Conservation (phyloP, 768 basidiomycete species). For the Collybia mongolica region DNA sequence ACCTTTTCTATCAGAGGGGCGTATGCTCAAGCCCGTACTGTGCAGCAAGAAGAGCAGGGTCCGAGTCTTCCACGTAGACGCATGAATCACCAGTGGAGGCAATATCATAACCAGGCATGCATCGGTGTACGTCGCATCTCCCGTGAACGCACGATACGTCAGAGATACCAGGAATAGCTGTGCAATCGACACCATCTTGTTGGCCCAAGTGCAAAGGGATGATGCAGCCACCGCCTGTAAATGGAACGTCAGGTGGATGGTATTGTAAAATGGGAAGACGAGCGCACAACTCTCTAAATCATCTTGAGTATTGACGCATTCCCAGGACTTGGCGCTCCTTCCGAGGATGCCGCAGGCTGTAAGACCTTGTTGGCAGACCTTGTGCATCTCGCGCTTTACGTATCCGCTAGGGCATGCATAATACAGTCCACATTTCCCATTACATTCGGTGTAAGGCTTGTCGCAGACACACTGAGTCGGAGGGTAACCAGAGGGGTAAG, state of each 20-base stretch:
- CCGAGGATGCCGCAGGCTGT: conserved; percentile 45
- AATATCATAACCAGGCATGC: conserved; percentile 39
- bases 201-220: conserved; percentile 27
- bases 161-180: conserved; percentile 42
- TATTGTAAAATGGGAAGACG: not conserved
- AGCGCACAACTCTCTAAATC: conserved; percentile 55
- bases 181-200: conserved; percentile 45
- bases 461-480: conserved; percentile 42
- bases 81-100: conserved; percentile 21
- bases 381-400: conserved; percentile 28
- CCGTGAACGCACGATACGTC: conserved; percentile 48
- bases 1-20: conserved; percentile 2
- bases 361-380: conserved; percentile 33
- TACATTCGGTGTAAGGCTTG: conserved; percentile 41
- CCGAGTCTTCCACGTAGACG: conserved; percentile 20
- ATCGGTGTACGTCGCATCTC: conserved; percentile 41
- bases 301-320: conserved; percentile 44
- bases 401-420: conserved; percentile 31
- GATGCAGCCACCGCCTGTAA: conserved; percentile 47
- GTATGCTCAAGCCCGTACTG: conserved; percentile 27
- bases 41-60: conserved; percentile 20
- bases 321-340: conserved; percentile 37
- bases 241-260: conserved; percentile 1
- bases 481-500: conserved; percentile 22
- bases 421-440: conserved; percentile 43